These are phyloP conservation scores for Fusarium falciforme DNA, from an alignment of 2,329 filamentous ascomycete species.

Conservation along the genomic window DNA sequence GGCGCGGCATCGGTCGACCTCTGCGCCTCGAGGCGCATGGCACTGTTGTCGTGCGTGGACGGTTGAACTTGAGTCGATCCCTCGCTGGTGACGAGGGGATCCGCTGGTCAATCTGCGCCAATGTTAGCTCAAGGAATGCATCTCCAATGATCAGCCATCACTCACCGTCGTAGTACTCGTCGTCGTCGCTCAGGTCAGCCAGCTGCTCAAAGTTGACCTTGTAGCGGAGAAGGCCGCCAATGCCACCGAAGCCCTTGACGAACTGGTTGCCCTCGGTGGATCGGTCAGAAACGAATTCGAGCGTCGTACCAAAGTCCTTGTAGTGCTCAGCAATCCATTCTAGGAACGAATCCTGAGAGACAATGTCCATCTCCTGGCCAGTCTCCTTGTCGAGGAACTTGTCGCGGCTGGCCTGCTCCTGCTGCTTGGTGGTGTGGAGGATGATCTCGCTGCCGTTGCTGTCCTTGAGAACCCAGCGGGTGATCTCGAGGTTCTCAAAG, in stretches of 20 bases:
- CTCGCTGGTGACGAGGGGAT: conserved; percentile 89
- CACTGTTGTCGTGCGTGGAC: conserved; percentile 57
- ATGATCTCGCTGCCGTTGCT: conserved; percentile 78
- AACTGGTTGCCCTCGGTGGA: conserved; percentile 99
- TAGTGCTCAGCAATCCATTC: conserved; percentile 99
- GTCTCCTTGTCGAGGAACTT: conserved; percentile 96
- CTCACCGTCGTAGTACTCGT: conserved; percentile 87
- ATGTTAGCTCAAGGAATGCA: conserved; percentile 11
- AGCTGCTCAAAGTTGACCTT: conserved; percentile 99
- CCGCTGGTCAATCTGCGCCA: conserved; percentile 83
- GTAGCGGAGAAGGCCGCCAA: conserved; percentile 96
- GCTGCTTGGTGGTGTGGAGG: conserved; percentile 86
- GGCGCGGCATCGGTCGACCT: conserved; percentile 59
- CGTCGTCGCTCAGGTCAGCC: conserved; percentile 90
- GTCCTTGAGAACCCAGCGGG: conserved; percentile 88
- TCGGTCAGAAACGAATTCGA: conserved; percentile 97
- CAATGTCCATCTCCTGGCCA: conserved; percentile 96
- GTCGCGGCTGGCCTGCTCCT: conserved; percentile 77
- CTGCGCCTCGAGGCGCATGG: conserved; percentile 54
- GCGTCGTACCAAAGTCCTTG: conserved; percentile 93
- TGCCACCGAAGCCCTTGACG: conserved; percentile 99
- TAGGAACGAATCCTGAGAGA: conserved; percentile 90
- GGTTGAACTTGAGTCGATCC: conserved; percentile 75
- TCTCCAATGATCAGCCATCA: not conserved
- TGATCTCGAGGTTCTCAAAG: conserved; percentile 96